Base-by-base conservation (phyloP, 2,329 filamentous ascomycete genomes). In the Penicillium verrucosum region DNA sequence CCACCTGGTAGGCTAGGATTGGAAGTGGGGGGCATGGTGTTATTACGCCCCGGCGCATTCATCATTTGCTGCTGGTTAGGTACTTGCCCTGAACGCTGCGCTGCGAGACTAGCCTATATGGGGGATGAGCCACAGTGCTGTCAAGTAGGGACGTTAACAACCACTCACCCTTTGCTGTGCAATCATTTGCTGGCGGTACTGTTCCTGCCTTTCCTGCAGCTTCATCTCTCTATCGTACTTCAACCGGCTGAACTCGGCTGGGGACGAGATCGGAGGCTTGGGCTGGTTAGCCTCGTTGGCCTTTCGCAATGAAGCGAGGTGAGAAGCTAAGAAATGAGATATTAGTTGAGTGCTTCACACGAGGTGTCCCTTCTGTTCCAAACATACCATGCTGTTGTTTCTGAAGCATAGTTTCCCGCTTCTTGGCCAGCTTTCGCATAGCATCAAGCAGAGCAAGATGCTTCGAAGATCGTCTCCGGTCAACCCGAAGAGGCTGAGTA, bases 351-450 rank as follows among this genome's bases (percentile, higher is more conserved):
- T 23, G 12, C 30, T 56, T 48, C n/a, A 14, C 25, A 42, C 41
- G 11, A 30, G 16, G n/a, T 29, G 21, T 23, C 14, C 8, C 10
- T 32, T 23, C 4, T 46, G 40, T 25, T n/a, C 30, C 16, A 32
- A 46, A 59, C 73, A 71, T 73, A 81, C 80, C 81, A 70, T 97
- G 91, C 69, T 93, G 89, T 70, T 94, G 90, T 78, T 97, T 97
- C 70, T 94, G 91, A 29, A 86, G 79, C 27, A 85, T 82, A 11
- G 89, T 89, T 75, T 99, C 94, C 27, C 93, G 85, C 76, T 97
- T 97, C 80, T 96, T 95, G 0, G 92, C 92, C 46, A 96, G 75
- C 72, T 97, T 99, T 41, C 92, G 85, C 90, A 97, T 97, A 3
- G 90, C 90, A 74, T 97, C 93, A 64, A 99, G 87, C 67, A 97